These are phyloP conservation scores for Camellia granthamiana DNA, from an alignment of 148 eudicot species.

Conservation along the genomic window DNA sequence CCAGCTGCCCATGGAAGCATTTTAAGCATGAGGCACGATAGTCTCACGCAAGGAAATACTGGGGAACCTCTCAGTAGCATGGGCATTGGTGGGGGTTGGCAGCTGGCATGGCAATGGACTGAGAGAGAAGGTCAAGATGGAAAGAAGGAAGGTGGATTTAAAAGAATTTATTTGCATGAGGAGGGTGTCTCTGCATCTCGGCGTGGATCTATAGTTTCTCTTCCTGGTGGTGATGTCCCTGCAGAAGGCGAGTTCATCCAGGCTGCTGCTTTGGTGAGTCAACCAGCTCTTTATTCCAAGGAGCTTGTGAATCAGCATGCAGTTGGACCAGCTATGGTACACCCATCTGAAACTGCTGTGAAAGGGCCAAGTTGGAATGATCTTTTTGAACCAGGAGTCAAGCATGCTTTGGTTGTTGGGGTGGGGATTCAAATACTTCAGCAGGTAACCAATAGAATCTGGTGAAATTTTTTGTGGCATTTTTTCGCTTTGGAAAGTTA, in stretches of 20 bases:
- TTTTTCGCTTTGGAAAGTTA: neutral
- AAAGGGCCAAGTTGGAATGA: slow-evolving; percentile 39
- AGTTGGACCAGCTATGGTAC: slow-evolving; percentile 53
- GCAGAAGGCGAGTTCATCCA: slow-evolving; percentile 35
- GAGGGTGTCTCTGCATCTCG: slow-evolving; percentile 30
- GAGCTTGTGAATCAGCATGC: slow-evolving; percentile 38
- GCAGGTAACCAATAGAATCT: slow-evolving; percentile 34
- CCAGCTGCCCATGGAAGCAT: slow-evolving; percentile 25
- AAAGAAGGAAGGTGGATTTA: slow-evolving; percentile 38
- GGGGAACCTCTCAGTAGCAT: slow-evolving; percentile 29
- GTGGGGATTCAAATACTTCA: slow-evolving; percentile 46
- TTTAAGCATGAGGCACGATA: slow-evolving; percentile 14
- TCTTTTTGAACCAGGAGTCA: slow-evolving; percentile 56
- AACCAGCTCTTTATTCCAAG: slow-evolving; percentile 38
- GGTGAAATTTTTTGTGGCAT: neutral
- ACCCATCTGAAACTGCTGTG: slow-evolving; percentile 39
- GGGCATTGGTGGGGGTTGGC: slow-evolving; percentile 58
- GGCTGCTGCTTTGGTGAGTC: slow-evolving; percentile 53
- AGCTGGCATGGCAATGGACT: slow-evolving; percentile 42
- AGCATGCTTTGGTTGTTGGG: slow-evolving; percentile 49
- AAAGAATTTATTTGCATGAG: slow-evolving; percentile 42
- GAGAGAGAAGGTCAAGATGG: slow-evolving; percentile 41
- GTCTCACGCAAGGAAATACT: slow-evolving; percentile 18
- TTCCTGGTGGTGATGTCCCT: slow-evolving; percentile 31
- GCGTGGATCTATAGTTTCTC: slow-evolving; percentile 38